A percentile compares a stretch with the other conserved stretches of the same genome.
These are phyloP conservation scores for Fomitiporia mediterranea DNA, from an alignment of 1,284 basidiomycete species.

Conservation along the genomic window DNA sequence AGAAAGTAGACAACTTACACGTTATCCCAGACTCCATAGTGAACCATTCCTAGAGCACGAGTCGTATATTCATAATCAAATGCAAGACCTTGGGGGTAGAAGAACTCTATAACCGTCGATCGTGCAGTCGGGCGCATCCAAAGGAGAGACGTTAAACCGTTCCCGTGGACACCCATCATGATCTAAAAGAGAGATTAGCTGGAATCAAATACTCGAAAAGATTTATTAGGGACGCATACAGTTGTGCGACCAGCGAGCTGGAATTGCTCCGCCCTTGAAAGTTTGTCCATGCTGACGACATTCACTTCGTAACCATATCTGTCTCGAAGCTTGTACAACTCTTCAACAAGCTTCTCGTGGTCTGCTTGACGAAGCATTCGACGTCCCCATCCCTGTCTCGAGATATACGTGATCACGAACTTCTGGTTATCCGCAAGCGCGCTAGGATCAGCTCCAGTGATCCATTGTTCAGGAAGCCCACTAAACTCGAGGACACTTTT, in stretches of 20 bases:
- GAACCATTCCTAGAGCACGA: constrained; percentile 74
- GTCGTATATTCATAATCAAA: constrained; percentile 83
- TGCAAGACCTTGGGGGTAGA: constrained; percentile 80
- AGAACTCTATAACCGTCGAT: constrained; percentile 87
- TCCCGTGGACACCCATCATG: constrained; percentile 85
- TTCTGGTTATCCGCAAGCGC: constrained; percentile 18
- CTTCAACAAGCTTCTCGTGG: constrained; percentile 60
- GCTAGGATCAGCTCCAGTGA: constrained; percentile 28
- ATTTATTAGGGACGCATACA: constrained; percentile 37
- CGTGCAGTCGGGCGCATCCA: constrained; percentile 80
- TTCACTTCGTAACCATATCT: constrained; percentile 80
- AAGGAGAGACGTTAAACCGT: constrained; percentile 75
- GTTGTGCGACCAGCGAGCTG: constrained; percentile 74
- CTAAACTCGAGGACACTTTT: constrained; percentile 69
- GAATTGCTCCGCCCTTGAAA: constrained; percentile 75
- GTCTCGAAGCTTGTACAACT: constrained; percentile 60
- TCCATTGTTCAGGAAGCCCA: constrained; percentile 42
- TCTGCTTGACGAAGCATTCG: constrained; percentile 62
- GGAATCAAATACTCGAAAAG: neutral
- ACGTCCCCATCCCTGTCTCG: constrained; percentile 78
- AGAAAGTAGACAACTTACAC: constrained; percentile 30
- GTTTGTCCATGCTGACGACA: constrained; percentile 75
- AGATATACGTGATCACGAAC: constrained; percentile 84
- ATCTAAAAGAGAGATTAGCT: constrained; percentile 43
- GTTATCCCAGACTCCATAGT: constrained; percentile 81